Percentiles rank a stretch among this genome's conserved stretches.
These are phyloP conservation scores for Saxophila tyrrhenica DNA, from an alignment of 495 filamentous ascomycete genomes.

Conservation along the genomic window DNA sequence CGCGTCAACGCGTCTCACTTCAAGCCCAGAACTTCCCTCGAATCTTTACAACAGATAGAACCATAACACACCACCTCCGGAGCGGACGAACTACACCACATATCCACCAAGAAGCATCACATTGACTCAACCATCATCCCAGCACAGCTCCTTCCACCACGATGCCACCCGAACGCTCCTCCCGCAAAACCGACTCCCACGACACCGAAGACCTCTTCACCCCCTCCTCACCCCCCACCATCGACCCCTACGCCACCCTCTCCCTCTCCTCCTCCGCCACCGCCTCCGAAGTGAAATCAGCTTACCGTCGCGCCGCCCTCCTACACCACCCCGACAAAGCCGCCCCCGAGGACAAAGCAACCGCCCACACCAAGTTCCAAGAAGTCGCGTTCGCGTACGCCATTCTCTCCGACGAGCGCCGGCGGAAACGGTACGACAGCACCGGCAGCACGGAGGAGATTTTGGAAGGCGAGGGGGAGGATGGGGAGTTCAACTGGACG, in stretches of 20 bases:
- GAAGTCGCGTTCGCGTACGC: conserved; percentile 86
- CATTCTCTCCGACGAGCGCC: conserved; percentile 67
- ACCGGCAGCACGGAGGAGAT: conserved; percentile 80
- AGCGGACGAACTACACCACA: no score
- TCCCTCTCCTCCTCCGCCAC: conserved; percentile 25
- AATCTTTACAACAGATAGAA: no score
- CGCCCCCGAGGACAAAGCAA: conserved; percentile 45
- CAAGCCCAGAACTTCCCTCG: no score
- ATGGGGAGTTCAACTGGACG: conserved; percentile 78
- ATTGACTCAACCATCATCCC: no score
- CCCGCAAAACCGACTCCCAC: background rate
- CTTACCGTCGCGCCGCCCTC: conserved; percentile 34
- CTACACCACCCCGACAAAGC: conserved; percentile 61
- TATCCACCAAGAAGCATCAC: no score
- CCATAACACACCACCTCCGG: no score
- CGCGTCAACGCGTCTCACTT: no score
- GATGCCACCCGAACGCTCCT: background rate
- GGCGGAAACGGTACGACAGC: conserved; percentile 73
- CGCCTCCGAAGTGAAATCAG: conserved; percentile 30
- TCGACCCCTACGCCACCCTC: conserved; percentile 35
- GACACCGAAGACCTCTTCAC: conserved; percentile 5
- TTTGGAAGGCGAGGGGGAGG: conserved; percentile 54
- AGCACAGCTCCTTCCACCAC: no score
- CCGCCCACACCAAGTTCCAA: conserved; percentile 73
- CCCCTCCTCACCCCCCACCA: conserved; percentile 23